Percentiles rank a stretch among this genome's conserved stretches.
These are phyloP conservation scores for Coemansia sp. DNA, from an alignment of 192 early-diverging fungal species.

Conservation along the genomic window DNA sequence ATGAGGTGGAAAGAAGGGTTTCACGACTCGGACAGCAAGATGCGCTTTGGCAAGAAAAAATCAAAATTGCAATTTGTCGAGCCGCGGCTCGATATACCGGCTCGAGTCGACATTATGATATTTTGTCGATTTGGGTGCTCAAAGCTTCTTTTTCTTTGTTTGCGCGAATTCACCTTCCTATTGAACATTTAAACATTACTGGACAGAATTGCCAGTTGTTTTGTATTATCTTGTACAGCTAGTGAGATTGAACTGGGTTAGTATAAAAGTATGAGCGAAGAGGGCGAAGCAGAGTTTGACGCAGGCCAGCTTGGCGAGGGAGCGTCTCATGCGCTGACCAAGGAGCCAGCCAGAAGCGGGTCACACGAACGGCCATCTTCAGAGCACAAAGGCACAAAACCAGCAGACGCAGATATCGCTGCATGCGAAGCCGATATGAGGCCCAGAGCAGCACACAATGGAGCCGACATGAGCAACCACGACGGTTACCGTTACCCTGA, in stretches of 20 bases:
- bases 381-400: neutral
- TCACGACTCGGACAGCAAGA: neutral
- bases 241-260: neutral
- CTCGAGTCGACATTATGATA: neutral
- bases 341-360: neutral
- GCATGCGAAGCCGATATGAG: neutral
- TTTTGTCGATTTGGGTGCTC: neutral
- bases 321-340: neutral
- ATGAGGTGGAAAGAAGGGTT: neutral
- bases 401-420: neutral
- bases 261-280: constrained; percentile 44
- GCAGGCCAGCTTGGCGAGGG: constrained; percentile 28
- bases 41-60: neutral
- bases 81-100: neutral
- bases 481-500: constrained; percentile 11
- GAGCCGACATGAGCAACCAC: neutral
- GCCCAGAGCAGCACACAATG: neutral
- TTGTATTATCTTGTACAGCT: neutral
- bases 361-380: neutral
- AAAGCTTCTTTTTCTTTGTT: neutral
- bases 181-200: neutral
- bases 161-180: neutral
- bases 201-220: neutral
- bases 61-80: neutral
- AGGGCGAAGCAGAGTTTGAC: constrained; percentile 49